Evolutionary conservation across 1,139 yeast species (phyloP).

Genomic region (Geotrichum europaeum): DNA sequence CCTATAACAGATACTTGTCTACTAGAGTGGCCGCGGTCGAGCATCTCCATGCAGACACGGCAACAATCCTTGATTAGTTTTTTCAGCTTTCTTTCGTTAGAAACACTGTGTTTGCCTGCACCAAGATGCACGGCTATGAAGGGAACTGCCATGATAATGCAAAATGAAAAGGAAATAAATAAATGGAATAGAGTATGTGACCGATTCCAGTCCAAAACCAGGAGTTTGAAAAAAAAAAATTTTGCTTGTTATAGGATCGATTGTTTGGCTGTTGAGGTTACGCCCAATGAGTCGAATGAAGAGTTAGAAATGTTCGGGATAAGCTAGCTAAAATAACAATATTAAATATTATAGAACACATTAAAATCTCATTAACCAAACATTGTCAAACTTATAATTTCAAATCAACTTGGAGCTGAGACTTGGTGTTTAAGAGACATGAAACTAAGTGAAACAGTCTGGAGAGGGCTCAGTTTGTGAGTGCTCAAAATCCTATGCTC

Average conservation of each 20-base stretch:
- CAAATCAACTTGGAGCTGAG: neutral
- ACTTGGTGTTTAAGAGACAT: too few relatives aligned
- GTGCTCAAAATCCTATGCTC: neutral
- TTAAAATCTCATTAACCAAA: too few relatives aligned
- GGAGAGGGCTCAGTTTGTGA: neutral
- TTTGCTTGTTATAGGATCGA: neutral
- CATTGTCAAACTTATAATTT: too few relatives aligned
- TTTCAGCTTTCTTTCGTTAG: constrained; percentile 20
- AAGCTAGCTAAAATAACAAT: too few relatives aligned
- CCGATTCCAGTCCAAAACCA: neutral
- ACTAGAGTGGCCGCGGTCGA: constrained; percentile 16
- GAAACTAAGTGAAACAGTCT: too few relatives aligned
- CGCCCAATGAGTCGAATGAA: too few relatives aligned
- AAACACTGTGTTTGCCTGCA: constrained; percentile 32
- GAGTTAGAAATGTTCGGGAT: too few relatives aligned
- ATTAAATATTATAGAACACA: too few relatives aligned
- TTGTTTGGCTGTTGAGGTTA: too few relatives aligned
- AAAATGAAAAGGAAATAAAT: neutral
- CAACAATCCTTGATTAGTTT: constrained; percentile 24
- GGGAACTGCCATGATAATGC: constrained; percentile 13
- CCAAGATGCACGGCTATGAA: constrained; percentile 34
- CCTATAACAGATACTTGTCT: constrained; percentile 26
- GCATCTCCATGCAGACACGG: constrained; percentile 23
- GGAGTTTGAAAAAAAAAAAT: neutral
- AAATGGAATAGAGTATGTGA: neutral